phyloP scores from a whole-genome alignment of 2,329 filamentous ascomycete genomes.

The Colletotrichum filicis region DNA sequence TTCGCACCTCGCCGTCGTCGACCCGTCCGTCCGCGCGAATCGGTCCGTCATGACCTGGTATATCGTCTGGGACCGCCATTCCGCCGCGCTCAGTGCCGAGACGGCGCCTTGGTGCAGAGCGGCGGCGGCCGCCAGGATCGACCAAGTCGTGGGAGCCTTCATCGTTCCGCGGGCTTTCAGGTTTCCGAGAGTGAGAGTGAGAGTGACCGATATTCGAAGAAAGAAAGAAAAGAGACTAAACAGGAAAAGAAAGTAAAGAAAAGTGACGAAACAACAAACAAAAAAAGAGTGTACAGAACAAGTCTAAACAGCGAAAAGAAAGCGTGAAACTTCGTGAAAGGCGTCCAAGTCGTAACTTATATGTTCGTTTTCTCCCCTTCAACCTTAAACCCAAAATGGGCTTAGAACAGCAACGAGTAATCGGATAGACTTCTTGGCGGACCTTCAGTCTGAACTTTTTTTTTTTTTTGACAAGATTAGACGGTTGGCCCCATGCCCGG shows the following conservation, averaged over 20 bases:
- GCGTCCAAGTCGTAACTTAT: constrained; percentile 24
- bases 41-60: constrained; percentile 70
- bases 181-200: neutral
- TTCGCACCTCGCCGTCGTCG: constrained; percentile 55
- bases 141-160: constrained; percentile 5
- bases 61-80: constrained; percentile 66
- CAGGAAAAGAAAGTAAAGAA: neutral
- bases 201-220: constrained; percentile 20
- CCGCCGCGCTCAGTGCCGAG: constrained; percentile 38
- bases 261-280: neutral
- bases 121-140: constrained; percentile 3
- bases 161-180: constrained; percentile 1
- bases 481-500: neutral
- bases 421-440: constrained; percentile 13
- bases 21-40: constrained; percentile 59
- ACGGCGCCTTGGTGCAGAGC: constrained; percentile 10
- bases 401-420: neutral
- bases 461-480: constrained; percentile 4
- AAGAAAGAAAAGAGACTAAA: constrained; percentile 17
- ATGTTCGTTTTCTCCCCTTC: neutral
- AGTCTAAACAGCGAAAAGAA: neutral
- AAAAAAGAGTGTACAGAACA: constrained; percentile 26
- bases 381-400: constrained; percentile 1
- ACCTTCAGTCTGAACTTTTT: neutral
- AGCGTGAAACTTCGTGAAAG: constrained; percentile 3